A percentile compares a stretch with the other conserved stretches of the same genome.
phyloP scores from a whole-genome alignment of 2,329 filamentous ascomycete species.

The Botrytis byssoidea region DNA sequence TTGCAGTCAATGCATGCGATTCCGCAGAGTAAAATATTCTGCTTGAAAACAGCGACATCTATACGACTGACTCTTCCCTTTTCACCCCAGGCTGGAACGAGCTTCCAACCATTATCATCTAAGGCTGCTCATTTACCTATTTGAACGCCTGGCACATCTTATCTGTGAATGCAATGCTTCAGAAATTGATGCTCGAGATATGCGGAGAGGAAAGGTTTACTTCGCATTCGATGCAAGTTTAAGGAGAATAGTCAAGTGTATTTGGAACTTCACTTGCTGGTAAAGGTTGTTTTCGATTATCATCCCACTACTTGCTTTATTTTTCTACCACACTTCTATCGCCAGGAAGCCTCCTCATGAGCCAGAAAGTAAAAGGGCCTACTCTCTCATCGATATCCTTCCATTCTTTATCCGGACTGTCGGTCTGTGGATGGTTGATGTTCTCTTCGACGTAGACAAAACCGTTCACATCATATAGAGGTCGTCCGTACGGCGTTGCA shows the following conservation, averaged over 20 bases:
- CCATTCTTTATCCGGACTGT: conserved; percentile 19
- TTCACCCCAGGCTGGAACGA: neutral
- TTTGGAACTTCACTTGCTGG: neutral
- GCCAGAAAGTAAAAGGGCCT: conserved; percentile 21
- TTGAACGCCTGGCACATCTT: neutral
- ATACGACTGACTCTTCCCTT: neutral
- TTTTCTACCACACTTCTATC: neutral
- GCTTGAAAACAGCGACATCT: neutral
- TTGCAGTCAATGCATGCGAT: no score
- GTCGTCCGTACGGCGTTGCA: conserved; percentile 17
- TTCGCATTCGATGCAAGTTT: neutral
- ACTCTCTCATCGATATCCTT: conserved; percentile 21
- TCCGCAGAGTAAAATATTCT: neutral
- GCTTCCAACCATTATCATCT: neutral
- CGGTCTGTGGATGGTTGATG: conserved; percentile 18
- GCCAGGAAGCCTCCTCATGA: conserved; percentile 16
- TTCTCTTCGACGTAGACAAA: conserved; percentile 18
- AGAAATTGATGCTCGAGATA: neutral
- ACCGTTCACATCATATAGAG: conserved; percentile 19
- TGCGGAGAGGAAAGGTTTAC: neutral
- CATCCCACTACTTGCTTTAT: neutral
- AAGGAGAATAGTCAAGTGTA: neutral
- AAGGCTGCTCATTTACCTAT: neutral
- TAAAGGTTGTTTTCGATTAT: neutral
- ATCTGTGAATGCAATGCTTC: neutral